Conservation (phyloP, 257 asterid genomes). For the Henckelia pumila region DNA sequence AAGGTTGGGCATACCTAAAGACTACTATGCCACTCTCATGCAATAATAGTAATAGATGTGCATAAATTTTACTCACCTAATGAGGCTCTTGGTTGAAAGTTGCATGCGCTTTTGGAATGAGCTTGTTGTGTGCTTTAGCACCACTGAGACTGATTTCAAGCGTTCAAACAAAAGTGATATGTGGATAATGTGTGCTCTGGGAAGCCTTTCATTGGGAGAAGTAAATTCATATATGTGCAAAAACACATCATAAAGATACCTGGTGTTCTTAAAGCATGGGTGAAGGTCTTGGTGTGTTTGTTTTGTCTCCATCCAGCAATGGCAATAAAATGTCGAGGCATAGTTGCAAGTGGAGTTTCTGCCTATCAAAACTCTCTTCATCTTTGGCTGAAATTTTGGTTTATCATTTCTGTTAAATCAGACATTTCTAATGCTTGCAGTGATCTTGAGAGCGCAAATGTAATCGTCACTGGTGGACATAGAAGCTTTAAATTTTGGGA, state of each 20-base stretch:
- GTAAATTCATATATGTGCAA: slow-evolving; percentile 1
- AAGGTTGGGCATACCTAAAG: too few species aligned
- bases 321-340: slow-evolving; percentile 4
- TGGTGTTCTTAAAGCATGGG: not conserved
- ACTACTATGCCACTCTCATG: too few species aligned
- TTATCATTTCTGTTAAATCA: slow-evolving; percentile 19
- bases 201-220: not conserved
- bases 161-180: not conserved
- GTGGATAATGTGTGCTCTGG: not conserved
- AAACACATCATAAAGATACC: not conserved
- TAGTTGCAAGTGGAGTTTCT: slow-evolving; percentile 6
- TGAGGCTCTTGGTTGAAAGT: not conserved
- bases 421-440: slow-evolving; percentile 44
- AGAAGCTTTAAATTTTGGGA: slow-evolving; percentile 93
- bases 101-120: not conserved
- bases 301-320: slow-evolving; percentile 1
- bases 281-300: not conserved
- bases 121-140: not conserved
- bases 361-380: not conserved
- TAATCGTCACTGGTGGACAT: slow-evolving; percentile 61
- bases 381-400: slow-evolving; percentile 14
- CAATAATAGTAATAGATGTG: too few species aligned
- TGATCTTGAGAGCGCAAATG: slow-evolving; percentile 52
- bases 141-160: not conserved
- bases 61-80: not conserved